Evolutionary conservation across 2,329 filamentous ascomycete genomes (phyloP).

Genomic region (Paecilomyces variotii): DNA sequence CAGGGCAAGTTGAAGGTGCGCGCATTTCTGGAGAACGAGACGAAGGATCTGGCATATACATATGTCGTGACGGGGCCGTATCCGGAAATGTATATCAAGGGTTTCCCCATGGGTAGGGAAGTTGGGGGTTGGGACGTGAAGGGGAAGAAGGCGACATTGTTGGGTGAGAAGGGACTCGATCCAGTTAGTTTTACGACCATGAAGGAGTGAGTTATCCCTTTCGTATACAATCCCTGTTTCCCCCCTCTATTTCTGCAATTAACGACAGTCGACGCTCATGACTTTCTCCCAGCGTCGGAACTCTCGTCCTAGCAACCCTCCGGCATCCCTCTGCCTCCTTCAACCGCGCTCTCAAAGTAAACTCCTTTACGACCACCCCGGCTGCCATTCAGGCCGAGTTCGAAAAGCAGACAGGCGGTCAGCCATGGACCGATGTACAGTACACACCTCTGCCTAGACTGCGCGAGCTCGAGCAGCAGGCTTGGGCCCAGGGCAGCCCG

Average conservation of each 20-base stretch:
- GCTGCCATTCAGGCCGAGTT: constrained; percentile 58
- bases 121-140: constrained; percentile 54
- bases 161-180: constrained; percentile 52
- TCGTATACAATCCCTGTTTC: background rate
- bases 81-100: constrained; percentile 52
- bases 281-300: constrained; percentile 49
- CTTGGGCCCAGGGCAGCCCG: constrained; percentile 48
- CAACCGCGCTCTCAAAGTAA: constrained; percentile 56
- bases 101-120: constrained; percentile 29
- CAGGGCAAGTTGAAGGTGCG: constrained; percentile 64
- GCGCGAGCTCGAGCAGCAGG: constrained; percentile 49
- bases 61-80: constrained; percentile 66
- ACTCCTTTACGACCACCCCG: constrained; percentile 62
- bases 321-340: constrained; percentile 46
- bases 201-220: constrained; percentile 50
- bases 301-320: constrained; percentile 55
- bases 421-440: constrained; percentile 44
- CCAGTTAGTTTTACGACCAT: constrained; percentile 62
- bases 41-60: constrained; percentile 51
- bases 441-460: constrained; percentile 49
- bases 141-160: constrained; percentile 50
- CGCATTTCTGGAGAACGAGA: constrained; percentile 45
- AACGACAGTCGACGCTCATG: background rate
- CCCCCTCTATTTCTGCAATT: background rate
- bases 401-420: constrained; percentile 54